phyloP scores from a whole-genome alignment of 148 eudicot genomes.

The Amaranthus hypochondriacus region DNA sequence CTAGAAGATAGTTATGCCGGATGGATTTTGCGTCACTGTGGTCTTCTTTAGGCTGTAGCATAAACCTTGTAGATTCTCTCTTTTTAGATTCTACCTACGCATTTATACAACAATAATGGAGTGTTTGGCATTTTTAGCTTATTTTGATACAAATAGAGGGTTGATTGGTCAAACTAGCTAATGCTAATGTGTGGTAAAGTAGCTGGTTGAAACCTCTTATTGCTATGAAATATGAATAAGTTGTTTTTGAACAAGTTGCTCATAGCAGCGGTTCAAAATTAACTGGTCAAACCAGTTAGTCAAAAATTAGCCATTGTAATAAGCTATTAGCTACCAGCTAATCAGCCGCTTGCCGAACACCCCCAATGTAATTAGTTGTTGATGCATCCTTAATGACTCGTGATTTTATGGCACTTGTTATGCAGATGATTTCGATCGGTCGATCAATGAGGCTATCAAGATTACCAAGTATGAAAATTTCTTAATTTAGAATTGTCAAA shows the following conservation, averaged over 20 bases:
- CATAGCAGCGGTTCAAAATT: too few species aligned
- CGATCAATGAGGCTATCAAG: constrained; percentile 80
- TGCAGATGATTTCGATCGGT: constrained; percentile 52
- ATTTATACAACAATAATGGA: background rate
- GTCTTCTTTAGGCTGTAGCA: background rate
- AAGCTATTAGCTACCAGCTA: too few species aligned
- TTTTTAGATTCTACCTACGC: background rate
- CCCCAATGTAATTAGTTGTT: background rate
- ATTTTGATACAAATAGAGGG: too few species aligned
- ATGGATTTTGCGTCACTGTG: background rate
- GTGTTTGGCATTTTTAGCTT: background rate
- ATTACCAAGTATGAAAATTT: constrained; percentile 61
- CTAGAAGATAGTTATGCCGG: background rate
- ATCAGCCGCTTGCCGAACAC: too few species aligned
- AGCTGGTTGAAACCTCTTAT: too few species aligned
- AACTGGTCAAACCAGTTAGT: background rate
- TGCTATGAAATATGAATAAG: too few species aligned
- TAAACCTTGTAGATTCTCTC: too few species aligned
- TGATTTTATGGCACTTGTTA: constrained; percentile 18
- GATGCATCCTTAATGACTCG: background rate
- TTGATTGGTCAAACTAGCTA: too few species aligned
- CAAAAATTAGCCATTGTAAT: background rate
- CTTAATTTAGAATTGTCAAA: constrained; percentile 1
- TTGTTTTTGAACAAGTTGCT: too few species aligned
- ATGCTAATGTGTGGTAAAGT: too few species aligned